Percentiles rank a stretch among this genome's conserved stretches.
Evolutionary conservation across 345 rosid genomes (phyloP).

Genomic region (Citrus maxima): DNA sequence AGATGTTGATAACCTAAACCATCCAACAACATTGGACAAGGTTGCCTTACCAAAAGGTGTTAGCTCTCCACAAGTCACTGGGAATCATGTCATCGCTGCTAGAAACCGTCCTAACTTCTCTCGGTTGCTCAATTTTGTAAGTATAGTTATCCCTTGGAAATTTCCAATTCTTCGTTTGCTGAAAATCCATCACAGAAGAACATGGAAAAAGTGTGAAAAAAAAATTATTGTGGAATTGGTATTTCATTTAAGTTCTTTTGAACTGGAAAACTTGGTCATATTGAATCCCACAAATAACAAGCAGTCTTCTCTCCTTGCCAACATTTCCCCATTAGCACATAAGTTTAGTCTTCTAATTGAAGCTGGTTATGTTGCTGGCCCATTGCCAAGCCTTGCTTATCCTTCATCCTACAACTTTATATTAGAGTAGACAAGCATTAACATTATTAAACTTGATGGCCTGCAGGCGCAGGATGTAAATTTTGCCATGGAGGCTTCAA

Average conservation of each 20-base stretch:
- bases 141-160: conserved; percentile 28
- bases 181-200: background rate
- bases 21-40: conserved; percentile 63
- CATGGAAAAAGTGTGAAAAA: background rate
- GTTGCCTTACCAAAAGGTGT: conserved; percentile 58
- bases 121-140: conserved; percentile 80
- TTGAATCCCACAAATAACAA: background rate
- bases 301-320: background rate
- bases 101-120: conserved; percentile 52
- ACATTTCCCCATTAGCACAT: background rate
- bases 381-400: background rate
- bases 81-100: conserved; percentile 63
- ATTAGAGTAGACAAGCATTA: background rate
- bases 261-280: background rate
- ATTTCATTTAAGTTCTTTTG: background rate
- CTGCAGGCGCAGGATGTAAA: conserved; percentile 77
- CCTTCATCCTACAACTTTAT: background rate
- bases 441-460: conserved; percentile 15
- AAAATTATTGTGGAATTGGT: background rate
- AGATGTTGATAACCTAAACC: conserved; percentile 86
- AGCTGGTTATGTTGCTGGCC: background rate
- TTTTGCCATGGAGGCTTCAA: conserved; percentile 96
- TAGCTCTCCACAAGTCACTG: conserved; percentile 74
- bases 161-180: background rate
- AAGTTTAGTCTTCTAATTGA: background rate